Percentiles rank a stretch among this genome's conserved stretches.
Conservation (phyloP, 331 rosid species). For the Ulmus americana region DNA sequence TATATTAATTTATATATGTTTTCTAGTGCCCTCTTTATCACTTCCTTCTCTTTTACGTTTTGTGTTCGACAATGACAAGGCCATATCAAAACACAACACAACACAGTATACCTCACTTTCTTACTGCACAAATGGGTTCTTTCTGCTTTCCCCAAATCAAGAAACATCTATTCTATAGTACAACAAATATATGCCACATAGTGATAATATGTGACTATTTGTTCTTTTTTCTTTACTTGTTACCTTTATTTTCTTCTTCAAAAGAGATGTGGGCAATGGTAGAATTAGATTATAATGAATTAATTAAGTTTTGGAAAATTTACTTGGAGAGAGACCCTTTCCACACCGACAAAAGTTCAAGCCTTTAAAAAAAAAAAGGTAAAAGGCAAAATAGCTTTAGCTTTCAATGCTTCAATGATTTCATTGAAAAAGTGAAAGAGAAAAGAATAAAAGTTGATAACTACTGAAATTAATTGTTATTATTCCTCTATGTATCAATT, state of each 20-base stretch:
- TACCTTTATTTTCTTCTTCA: too few relatives aligned
- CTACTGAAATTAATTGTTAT: too few relatives aligned
- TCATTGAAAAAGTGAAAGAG: background rate
- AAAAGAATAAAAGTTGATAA: too few relatives aligned
- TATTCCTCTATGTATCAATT: too few relatives aligned
- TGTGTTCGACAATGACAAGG: conserved; percentile 1
- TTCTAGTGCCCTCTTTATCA: background rate
- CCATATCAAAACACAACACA: background rate
- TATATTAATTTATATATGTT: background rate
- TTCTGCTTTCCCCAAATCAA: background rate
- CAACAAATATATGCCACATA: too few relatives aligned
- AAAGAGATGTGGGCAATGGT: background rate
- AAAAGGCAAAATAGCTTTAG: background rate
- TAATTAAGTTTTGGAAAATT: background rate
- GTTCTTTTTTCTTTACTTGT: background rate
- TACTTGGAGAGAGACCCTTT: background rate
- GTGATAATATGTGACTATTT: background rate
- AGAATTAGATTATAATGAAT: too few relatives aligned
- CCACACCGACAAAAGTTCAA: conserved; percentile 19
- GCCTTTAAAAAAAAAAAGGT: background rate
- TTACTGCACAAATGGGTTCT: background rate
- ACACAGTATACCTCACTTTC: background rate
- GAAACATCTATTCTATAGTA: background rate
- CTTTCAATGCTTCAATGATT: conserved; percentile 21
- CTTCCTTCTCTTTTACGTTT: conserved; percentile 9